These are phyloP conservation scores for Russula abietina DNA, from an alignment of 768 basidiomycete genomes.

Conservation along the genomic window DNA sequence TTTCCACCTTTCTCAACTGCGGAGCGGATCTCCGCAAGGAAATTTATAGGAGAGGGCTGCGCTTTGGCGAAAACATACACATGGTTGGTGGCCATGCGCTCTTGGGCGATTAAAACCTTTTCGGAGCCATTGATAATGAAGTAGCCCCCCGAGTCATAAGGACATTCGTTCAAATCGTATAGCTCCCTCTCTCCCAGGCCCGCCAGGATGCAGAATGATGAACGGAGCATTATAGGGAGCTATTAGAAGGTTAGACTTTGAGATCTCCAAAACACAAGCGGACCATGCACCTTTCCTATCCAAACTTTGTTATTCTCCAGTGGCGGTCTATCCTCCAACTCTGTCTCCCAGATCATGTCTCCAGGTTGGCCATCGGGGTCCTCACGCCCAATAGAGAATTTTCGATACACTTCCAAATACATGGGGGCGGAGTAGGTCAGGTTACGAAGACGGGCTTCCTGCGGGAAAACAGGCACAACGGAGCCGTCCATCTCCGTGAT, in stretches of 20 bases:
- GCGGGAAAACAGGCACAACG: constrained; percentile 90
- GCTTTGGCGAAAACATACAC: constrained; percentile 99
- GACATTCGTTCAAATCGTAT: constrained; percentile 94
- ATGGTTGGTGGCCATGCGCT: constrained; percentile 98
- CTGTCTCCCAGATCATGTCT: constrained; percentile 70
- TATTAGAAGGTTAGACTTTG: constrained; percentile 29
- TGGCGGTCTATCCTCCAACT: constrained; percentile 50
- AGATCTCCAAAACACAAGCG: neutral
- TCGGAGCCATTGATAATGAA: constrained; percentile 99
- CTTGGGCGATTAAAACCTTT: constrained; percentile 99
- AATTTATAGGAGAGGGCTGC: constrained; percentile 91
- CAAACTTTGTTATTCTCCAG: constrained; percentile 80
- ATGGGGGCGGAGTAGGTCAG: constrained; percentile 94
- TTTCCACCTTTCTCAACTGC: constrained; percentile 98
- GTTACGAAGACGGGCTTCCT: constrained; percentile 92
- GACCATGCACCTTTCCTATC: constrained; percentile 76
- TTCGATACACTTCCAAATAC: constrained; percentile 93
- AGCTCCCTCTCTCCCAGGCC: constrained; percentile 72
- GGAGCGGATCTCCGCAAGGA: constrained; percentile 94
- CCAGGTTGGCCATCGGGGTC: constrained; percentile 77
- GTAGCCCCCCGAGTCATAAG: constrained; percentile 97
- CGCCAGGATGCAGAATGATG: constrained; percentile 89
- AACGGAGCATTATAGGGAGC: constrained; percentile 98
- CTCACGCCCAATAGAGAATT: constrained; percentile 71
- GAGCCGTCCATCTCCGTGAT: constrained; percentile 95